A percentile compares a stretch with the other conserved stretches of the same genome.
phyloP scores from a whole-genome alignment of 1,284 basidiomycete genomes.

The Pyrrhoderma noxium region DNA sequence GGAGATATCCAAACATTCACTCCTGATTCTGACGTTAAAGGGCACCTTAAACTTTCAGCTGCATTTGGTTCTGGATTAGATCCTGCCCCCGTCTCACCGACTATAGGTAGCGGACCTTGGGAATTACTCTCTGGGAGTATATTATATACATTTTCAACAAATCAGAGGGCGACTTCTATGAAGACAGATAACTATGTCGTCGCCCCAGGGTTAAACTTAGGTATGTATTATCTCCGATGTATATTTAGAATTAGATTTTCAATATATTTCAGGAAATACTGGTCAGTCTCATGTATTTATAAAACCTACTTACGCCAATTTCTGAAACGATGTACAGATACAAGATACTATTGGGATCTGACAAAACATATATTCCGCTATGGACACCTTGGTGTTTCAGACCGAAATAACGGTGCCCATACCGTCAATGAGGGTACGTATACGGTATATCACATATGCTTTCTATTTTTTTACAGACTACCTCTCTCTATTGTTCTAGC shows the following conservation, averaged over 20 bases:
- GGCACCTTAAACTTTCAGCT: conserved; percentile 24
- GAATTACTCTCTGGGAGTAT: conserved; percentile 44
- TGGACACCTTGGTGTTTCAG: conserved; percentile 26
- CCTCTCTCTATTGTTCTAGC: conserved; percentile 20
- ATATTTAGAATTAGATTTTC: not conserved
- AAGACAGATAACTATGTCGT: conserved; percentile 30
- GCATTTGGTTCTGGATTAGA: conserved; percentile 29
- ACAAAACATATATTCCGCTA: conserved; percentile 49
- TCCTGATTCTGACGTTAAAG: not conserved
- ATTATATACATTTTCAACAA: conserved; percentile 29
- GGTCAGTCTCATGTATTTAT: conserved; percentile 18
- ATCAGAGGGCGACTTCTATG: conserved; percentile 19
- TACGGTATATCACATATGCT: conserved; percentile 11
- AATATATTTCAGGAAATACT: conserved; percentile 27
- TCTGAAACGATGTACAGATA: conserved; percentile 30
- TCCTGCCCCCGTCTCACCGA: conserved; percentile 46
- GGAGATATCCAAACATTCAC: not conserved
- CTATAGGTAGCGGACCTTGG: conserved; percentile 34
- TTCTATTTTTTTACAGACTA: not conserved
- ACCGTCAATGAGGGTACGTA: conserved; percentile 53
- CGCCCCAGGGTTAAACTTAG: conserved; percentile 33
- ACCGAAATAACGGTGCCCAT: conserved; percentile 42
- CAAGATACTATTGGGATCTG: conserved; percentile 44
- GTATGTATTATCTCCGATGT: conserved; percentile 24
- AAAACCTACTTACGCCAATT: not conserved